phyloP scores from a whole-genome alignment of 345 rosid species.

The Hevea brasiliensis region DNA sequence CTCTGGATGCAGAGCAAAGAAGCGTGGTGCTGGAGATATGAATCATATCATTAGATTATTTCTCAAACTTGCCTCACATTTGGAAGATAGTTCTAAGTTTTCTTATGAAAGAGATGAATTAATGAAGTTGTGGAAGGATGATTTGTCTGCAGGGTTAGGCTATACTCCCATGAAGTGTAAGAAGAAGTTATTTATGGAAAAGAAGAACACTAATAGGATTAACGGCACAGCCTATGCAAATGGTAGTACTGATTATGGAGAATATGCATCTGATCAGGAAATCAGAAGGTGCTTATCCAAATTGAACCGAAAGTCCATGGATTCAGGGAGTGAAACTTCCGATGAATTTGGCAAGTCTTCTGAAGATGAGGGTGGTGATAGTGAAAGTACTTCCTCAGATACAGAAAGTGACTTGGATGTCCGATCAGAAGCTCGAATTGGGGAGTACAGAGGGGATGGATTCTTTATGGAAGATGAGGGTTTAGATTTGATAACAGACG shows the following conservation, averaged over 20 bases:
- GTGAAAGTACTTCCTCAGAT: constrained; percentile 73
- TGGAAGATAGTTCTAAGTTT: constrained; percentile 77
- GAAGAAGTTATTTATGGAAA: constrained; percentile 57
- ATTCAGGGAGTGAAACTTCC: constrained; percentile 92
- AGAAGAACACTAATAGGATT: constrained; percentile 68
- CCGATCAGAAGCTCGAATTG: constrained; percentile 55
- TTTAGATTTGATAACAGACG: constrained; percentile 63
- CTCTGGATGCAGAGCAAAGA: constrained; percentile 63
- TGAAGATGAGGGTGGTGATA: constrained; percentile 59
- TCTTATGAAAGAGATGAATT: constrained; percentile 77
- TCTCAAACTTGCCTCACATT: constrained; percentile 82
- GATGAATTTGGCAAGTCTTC: constrained; percentile 67
- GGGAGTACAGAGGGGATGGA: constrained; percentile 60
- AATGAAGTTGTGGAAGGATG: constrained; percentile 84
- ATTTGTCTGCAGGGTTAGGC: constrained; percentile 44
- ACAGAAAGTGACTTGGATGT: constrained; percentile 87
- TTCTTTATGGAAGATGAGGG: constrained; percentile 57
- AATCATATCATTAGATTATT: constrained; percentile 67
- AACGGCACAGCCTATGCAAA: constrained; percentile 47
- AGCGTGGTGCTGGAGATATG: constrained; percentile 75
- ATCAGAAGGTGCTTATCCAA: constrained; percentile 78
- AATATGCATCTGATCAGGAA: constrained; percentile 89
- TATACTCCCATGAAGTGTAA: constrained; percentile 62
- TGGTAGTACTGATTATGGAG: constrained; percentile 68
- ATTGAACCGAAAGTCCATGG: constrained; percentile 74